Evolutionary conservation across 371 early-diverging fungal species (phyloP).

Genomic region (Lichtheimia ornata): DNA sequence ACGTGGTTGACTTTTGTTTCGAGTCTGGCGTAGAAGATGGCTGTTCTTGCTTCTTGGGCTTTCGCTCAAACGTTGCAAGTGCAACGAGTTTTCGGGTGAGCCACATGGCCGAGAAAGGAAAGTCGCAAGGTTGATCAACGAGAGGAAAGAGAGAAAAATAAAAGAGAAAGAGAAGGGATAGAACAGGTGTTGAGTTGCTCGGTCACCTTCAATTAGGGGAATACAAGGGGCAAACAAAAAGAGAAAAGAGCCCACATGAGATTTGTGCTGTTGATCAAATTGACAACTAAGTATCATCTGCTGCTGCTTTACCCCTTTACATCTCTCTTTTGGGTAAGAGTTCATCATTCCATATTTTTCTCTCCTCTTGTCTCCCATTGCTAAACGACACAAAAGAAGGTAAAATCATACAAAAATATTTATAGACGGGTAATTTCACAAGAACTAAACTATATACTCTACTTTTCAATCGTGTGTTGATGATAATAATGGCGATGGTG

Average conservation of each 20-base stretch:
- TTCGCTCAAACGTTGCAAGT: conserved; percentile 21
- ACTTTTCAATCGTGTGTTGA: conserved; percentile 1
- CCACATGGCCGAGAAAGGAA: conserved; percentile 31
- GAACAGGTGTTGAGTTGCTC: no score
- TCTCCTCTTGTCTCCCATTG: not conserved
- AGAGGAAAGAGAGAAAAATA: conserved; percentile 2
- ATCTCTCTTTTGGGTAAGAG: conserved; percentile 1
- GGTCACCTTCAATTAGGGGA: conserved; percentile 6
- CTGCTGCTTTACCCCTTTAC: conserved; percentile 5
- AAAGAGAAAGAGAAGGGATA: conserved; percentile 13
- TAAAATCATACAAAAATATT: not conserved
- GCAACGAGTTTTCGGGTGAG: conserved; percentile 35
- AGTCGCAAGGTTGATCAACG: conserved; percentile 11
- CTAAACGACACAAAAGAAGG: not conserved
- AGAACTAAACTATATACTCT: conserved; percentile 4
- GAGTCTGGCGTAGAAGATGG: conserved; percentile 3
- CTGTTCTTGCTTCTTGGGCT: conserved; percentile 11
- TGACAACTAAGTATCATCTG: conserved; percentile 7
- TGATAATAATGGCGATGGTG: not conserved
- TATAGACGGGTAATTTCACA: not conserved
- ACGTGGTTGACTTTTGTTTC: not conserved
- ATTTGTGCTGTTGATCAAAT: not conserved
- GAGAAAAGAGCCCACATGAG: conserved; percentile 5
- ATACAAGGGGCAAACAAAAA: conserved; percentile 10
- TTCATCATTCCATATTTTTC: not conserved